Base-by-base conservation (phyloP, 2,329 filamentous ascomycete genomes). In the Penicillium sp. region DNA sequence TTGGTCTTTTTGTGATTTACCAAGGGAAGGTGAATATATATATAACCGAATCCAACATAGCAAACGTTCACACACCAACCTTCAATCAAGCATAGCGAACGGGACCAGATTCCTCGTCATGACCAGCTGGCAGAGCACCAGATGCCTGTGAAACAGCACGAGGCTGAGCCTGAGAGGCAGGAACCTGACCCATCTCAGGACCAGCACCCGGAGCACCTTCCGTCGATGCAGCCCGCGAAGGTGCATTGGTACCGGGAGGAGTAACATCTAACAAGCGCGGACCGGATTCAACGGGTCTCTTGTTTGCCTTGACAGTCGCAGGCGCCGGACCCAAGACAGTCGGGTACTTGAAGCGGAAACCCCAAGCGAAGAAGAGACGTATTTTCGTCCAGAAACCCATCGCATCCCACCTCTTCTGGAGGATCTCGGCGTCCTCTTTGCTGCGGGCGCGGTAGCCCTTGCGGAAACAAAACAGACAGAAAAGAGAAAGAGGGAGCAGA, bases 311-410 rank as follows among this genome's bases (percentile, higher is more conserved):
- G 1, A 69, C 65, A 6, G 55, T 56, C 0, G 62, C 55, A 21
- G 70, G 70, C 0, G 69, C 66, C 2, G 67, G 67, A 9, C 70
- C 70, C 27, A 73, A 58, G 31, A 70, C 64, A 6, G 61, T 52
- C 25, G 70, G 70, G 55, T 73, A 73, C 33, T 66, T 64, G 55
- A 57, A 70, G 1, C 67, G 57, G 61, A 73, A 73, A 0, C 70
- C 70, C 66, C 70, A 70, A 19, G 63, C 47, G 21, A 70, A 65
- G 61, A 63, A 73, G n/a, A 72, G 60, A 6, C 54, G 41, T 4
- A 71, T 52, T 43, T 67, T 71, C 0, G 57, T 67, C 59, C 69
- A 62, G 39, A 66, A 60, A 21, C 63, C 47, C 61, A 66, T 66
- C 0, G 61, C 61, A 1, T 69, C 58, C 70, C 70, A 73, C 15